These are phyloP conservation scores for Penicillium bovifimosum DNA, from an alignment of 495 filamentous ascomycete species.

Conservation along the genomic window DNA sequence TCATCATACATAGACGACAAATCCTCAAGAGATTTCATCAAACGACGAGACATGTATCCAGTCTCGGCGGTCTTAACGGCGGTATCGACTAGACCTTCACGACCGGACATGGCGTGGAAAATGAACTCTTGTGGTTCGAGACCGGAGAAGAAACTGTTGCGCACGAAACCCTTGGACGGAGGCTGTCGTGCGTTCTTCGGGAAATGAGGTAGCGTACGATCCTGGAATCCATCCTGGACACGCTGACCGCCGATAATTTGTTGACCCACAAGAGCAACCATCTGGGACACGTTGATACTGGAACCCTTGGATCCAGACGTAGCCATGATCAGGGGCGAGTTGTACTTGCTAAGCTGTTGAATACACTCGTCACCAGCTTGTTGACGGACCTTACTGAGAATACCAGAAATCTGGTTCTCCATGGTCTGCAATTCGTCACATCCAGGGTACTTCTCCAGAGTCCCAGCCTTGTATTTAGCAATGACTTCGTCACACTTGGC, in stretches of 20 bases:
- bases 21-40: conserved; percentile 98
- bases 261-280: conserved; percentile 95
- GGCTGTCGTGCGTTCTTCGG: conserved; percentile 86
- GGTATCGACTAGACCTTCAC: conserved; percentile 99
- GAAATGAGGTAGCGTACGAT: conserved; percentile 91
- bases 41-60: conserved; percentile 94
- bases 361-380: conserved; percentile 90
- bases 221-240: conserved; percentile 94
- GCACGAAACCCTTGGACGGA: conserved; percentile 91
- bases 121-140: conserved; percentile 86
- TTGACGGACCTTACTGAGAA: conserved; percentile 84
- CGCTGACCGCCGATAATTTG: conserved; percentile 93
- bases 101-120: conserved; percentile 96
- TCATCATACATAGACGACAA: conserved; percentile 86
- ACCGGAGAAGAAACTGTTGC: conserved; percentile 97
- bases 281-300: conserved; percentile 96
- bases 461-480: conserved; percentile 66
- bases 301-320: conserved; percentile 95
- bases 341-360: conserved; percentile 79
- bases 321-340: conserved; percentile 94
- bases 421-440: conserved; percentile 88
- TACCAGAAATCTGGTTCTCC: conserved; percentile 84
- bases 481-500: conserved; percentile 80
- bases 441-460: conserved; percentile 75
- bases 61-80: conserved; percentile 99